phyloP scores from a whole-genome alignment of 2,329 filamentous ascomycete genomes.

The Colletotrichum sp. region DNA sequence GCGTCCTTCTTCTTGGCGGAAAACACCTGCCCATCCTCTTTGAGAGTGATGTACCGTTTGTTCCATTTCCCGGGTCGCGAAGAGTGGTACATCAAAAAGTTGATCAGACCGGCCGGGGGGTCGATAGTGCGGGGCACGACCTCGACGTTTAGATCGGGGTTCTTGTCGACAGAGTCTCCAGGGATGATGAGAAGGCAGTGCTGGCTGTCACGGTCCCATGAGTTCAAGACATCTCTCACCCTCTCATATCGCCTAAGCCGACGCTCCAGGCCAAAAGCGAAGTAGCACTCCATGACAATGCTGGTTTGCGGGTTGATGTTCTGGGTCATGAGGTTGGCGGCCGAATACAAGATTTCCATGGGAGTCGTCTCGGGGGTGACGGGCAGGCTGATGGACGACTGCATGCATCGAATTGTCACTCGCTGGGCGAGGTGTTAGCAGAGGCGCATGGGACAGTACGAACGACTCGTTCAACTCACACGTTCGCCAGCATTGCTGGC shows the following conservation, averaged over 20 bases:
- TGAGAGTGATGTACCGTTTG: slow-evolving; percentile 80
- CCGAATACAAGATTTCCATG: slow-evolving; percentile 73
- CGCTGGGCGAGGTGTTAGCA: slow-evolving; percentile 50
- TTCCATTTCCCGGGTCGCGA: slow-evolving; percentile 86
- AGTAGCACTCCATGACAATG: slow-evolving; percentile 80
- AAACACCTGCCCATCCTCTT: slow-evolving; percentile 73
- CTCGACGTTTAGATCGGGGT: slow-evolving; percentile 67
- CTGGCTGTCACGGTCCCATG: slow-evolving; percentile 84
- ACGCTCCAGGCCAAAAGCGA: slow-evolving; percentile 78
- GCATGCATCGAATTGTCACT: slow-evolving; percentile 75
- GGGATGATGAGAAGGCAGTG: slow-evolving; percentile 75
- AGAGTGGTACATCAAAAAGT: slow-evolving; percentile 79
- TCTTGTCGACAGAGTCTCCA: slow-evolving; percentile 57
- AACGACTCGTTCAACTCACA: slow-evolving; percentile 49
- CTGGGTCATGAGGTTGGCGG: slow-evolving; percentile 67
- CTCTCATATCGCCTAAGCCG: slow-evolving; percentile 85
- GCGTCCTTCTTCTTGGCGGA: slow-evolving; percentile 74
- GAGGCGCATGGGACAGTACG: not conserved
- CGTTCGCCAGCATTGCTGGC: slow-evolving; percentile 82
- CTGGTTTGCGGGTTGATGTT: slow-evolving; percentile 68
- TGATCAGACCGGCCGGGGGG: slow-evolving; percentile 65
- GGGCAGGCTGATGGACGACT: slow-evolving; percentile 72
- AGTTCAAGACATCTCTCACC: slow-evolving; percentile 87
- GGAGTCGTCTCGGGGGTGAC: slow-evolving; percentile 77
- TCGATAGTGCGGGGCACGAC: slow-evolving; percentile 64